Base-by-base conservation (phyloP, 2,329 filamentous ascomycete genomes). In the Geosmithia morbida region DNA sequence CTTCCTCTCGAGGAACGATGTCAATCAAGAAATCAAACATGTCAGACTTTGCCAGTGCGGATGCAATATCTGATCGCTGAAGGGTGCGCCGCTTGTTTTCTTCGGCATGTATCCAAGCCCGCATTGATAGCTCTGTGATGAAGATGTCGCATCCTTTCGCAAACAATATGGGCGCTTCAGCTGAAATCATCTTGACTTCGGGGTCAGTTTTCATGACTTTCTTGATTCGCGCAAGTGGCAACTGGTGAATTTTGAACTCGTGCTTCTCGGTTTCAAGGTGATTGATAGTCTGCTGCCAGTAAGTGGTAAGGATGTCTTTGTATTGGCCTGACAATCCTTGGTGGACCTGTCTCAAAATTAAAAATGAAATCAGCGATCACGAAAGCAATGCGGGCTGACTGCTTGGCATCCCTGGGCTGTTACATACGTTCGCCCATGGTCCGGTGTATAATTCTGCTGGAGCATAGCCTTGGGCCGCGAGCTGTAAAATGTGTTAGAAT, bases 1-100 rank as follows among this genome's bases (percentile, higher is more conserved):
- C 88, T 64, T 98, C 92, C 64, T 98, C 92, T 46, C 92, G 83
- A 3, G 92, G 92, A 6, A 98, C 92, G 51, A 98, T 98, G 61
- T 98, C 92, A 62, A 98, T 98, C 50, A 98, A 74, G 67, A 98
- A 98, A 68, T 98, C 92, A 64, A 98, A 98, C 92, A 98, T 98
- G 69, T 98, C 92, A 19, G 88, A 96, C 68, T 98, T 98, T 50
- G 87, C 85, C 20, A 98, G 74, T 14, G 92, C 92, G 11, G 88
- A 94, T 19, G 92, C 92, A 61, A 98, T 98, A 60, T 98, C 92
- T 49, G 87, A 95, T 46, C 92, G 81, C 66, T 98, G 92, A 41
- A 98, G 72, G 1, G 92, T 98, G 42, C 92, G 82, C 29, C 92
- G 80, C 72, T 98, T 98, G 70, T 98, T 98, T 67, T 98, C 92